A percentile compares a stretch with the other conserved stretches of the same genome.
Conservation (phyloP, 2,329 filamentous ascomycete genomes). For the Geosmithia flava region DNA sequence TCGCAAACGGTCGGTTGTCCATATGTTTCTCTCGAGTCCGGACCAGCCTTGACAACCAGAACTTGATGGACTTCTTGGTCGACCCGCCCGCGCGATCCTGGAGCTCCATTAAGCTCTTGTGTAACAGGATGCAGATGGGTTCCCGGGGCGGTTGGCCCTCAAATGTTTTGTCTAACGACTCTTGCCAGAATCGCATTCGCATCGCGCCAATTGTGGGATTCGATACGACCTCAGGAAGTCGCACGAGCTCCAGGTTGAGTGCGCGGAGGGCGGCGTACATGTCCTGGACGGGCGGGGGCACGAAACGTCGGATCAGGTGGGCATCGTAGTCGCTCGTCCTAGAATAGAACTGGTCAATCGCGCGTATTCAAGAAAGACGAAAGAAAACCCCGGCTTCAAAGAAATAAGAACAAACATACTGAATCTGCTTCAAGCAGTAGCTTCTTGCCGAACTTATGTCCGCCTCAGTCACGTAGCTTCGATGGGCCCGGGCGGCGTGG, state of each 20-base stretch:
- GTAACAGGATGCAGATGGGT: constrained; percentile 76
- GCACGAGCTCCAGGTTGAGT: constrained; percentile 84
- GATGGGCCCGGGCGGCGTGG: constrained; percentile 13
- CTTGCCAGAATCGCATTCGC: constrained; percentile 92
- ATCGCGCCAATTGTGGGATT: constrained; percentile 77
- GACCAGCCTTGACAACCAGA: constrained; percentile 68
- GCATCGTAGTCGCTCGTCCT: constrained; percentile 86
- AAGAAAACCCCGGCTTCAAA: too few species aligned
- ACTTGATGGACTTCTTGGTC: constrained; percentile 44
- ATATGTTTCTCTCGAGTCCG: constrained; percentile 72
- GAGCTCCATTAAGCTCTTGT: constrained; percentile 57
- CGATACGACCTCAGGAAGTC: constrained; percentile 80
- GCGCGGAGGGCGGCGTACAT: constrained; percentile 84
- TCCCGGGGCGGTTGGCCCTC: constrained; percentile 73
- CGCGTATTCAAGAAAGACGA: not conserved
- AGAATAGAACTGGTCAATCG: not conserved
- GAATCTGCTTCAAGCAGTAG: constrained; percentile 41
- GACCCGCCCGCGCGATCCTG: constrained; percentile 26
- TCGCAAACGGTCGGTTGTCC: constrained; percentile 70
- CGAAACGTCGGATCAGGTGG: constrained; percentile 73
- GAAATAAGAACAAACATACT: constrained; percentile 21
- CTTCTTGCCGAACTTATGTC: constrained; percentile 39
- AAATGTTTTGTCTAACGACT: constrained; percentile 68
- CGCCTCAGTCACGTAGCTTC: constrained; percentile 34
- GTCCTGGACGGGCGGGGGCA: constrained; percentile 61